phyloP scores from a whole-genome alignment of 2,329 filamentous ascomycete species.

The Calonectria pteridis region DNA sequence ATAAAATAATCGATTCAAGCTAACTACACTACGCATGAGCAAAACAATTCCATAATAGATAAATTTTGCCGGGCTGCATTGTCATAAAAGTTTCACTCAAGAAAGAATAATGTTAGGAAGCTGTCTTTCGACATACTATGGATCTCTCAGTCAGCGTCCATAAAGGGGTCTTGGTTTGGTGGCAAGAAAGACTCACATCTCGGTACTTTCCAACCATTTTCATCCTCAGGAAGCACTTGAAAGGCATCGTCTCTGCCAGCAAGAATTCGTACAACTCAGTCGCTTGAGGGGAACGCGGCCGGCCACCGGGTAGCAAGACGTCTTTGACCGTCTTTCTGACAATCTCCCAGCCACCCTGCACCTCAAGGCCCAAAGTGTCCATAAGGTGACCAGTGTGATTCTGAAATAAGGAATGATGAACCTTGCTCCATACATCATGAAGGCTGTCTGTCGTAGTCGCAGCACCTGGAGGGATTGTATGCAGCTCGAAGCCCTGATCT shows the following conservation, averaged over 20 bases:
- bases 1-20: neutral
- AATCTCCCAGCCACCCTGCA: neutral
- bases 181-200: neutral
- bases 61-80: too few relatives aligned
- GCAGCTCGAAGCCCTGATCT: neutral
- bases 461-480: neutral
- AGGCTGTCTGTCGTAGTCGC: neutral
- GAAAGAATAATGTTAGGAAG: neutral
- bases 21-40: too few relatives aligned
- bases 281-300: neutral
- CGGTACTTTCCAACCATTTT: neutral
- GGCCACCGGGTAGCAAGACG: neutral
- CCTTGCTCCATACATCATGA: neutral
- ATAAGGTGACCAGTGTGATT: neutral
- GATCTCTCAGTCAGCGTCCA: neutral
- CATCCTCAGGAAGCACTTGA: neutral
- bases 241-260: neutral
- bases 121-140: neutral
- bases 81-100: neutral
- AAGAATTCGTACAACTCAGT: neutral
- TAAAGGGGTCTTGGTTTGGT: fast-evolving
- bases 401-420: neutral
- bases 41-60: too few relatives aligned
- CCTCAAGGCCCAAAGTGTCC: neutral
- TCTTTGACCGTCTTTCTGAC: neutral